Evolutionary conservation across 2,329 filamentous ascomycete genomes (phyloP), one percentile per base, ranked within the genome.

Genomic region (Xylariaceae sp.): DNA sequence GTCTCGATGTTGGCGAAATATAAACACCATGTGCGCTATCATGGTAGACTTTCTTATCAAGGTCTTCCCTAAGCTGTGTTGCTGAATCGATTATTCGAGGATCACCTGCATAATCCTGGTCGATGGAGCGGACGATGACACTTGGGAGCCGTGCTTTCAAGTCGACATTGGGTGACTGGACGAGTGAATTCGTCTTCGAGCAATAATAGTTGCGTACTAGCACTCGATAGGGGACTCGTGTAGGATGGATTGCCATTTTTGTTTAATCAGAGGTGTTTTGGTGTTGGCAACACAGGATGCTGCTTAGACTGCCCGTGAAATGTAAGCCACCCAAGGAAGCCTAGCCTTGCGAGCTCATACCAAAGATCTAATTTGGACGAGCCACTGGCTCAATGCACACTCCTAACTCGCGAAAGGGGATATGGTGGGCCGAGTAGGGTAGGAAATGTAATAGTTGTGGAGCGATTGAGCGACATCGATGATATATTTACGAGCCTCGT

Each of bases 21-120:
- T 58, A 48, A 4, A 67, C 52, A 10, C 67, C 67, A 33, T 68
- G 64, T 20, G 65, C 64, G 24, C 64, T 62, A 7, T 61, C 36
- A 26, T 37, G 30, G 26, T 63, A 64, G 6, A 51, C 44, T 5
- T 30, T 39, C 5, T 18, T 24, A 5, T 46, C 16, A 6, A 55
- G 44, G 23, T 62, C 58, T 18, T 62, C 60, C 16, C 18, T 48
- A 26, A 68, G 50, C 2, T 53, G 52, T 11, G 43, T 18, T 13
- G 36, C 29, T 24, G 43, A 45, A 7, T 51, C 29, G 7, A 66
- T 29, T 6, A 61, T 43, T 15, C 55, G 58, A 5, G 64, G 61
- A 20, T 67, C 63, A 18, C 61, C 46, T 27, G 48, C 43, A 27
- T 63, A 55, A 7, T 51, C 41, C 3, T 61, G 60, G 32, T 62